Evolutionary conservation across 306 rosid species (phyloP), one percentile per base, ranked within the genome.

Genomic region (Sophora flavescens): DNA sequence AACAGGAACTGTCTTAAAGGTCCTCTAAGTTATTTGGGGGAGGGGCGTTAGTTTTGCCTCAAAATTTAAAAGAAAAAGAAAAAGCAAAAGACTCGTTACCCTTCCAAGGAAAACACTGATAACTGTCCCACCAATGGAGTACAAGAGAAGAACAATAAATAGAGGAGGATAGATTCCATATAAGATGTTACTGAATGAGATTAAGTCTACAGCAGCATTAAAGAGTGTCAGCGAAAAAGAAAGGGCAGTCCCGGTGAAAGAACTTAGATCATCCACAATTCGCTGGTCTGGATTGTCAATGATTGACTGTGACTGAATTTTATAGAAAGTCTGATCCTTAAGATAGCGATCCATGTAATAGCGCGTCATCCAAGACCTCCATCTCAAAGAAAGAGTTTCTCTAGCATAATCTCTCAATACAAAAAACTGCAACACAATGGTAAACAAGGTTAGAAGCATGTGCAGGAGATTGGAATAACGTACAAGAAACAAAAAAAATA

Each of bases 331-430:
- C 65, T 79, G 96, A 83, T 90, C 78, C 81, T 84, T 90, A 51
- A 95, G 84, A 81, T 90, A 95, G 72, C 97, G 99, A 69, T 95
- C 87, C 89, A 92, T 90, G 88, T 95, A 95, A 81, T 88, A 84
- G 73, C 88, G 88, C n/a, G 99, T 95, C 99, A 95, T 95, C 99
- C 99, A 95, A 72, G 99, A 89, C 71, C 99, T 92, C 97, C 99
- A 92, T 80, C 99, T 90, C 91, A 95, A 79, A 63, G 97, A 83
- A 72, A 95, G 97, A 38, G 88, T 90, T 17, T 95, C 97, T 81
- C 90, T 85, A 26, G 97, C 99, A 75, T 92, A 95, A 74, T 95
- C 97, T 86, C 96, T 82, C 89, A 90, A 68, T 67, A 95, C 99
- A 77, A 95, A 95, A 81, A 95, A 69, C 99, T 95, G 92, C 61